Percentiles rank a stretch among this genome's conserved stretches.
phyloP scores from a whole-genome alignment of 2,329 filamentous ascomycete genomes.

The Xylariomycetidae sp. region DNA sequence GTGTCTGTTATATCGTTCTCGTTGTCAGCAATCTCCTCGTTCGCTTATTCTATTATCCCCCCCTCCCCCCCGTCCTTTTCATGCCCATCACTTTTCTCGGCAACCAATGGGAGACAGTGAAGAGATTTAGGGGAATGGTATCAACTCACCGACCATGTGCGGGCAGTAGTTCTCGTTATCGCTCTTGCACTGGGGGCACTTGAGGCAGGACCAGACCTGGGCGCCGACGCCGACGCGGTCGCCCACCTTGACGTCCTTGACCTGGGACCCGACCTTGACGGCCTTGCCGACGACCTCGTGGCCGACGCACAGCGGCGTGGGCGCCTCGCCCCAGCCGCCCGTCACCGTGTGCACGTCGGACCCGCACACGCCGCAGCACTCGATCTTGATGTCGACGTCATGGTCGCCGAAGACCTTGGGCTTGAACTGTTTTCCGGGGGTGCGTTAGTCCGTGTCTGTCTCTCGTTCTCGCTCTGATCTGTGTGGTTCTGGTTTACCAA shows the following conservation, averaged over 20 bases:
- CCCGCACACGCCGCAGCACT: conserved; percentile 57
- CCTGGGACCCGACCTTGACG: conserved; percentile 32
- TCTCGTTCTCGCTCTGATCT: too few species aligned
- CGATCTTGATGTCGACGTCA: conserved; percentile 66
- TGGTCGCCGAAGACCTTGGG: conserved; percentile 36
- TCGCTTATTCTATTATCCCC: too few species aligned
- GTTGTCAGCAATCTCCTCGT: too few species aligned
- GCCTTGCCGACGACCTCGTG: conserved; percentile 57
- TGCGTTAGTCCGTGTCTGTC: not conserved
- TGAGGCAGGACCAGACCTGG: conserved; percentile 53
- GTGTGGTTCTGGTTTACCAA: too few species aligned
- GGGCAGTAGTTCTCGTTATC: conserved; percentile 48
- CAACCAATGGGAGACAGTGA: too few species aligned
- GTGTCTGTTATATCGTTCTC: too few species aligned
- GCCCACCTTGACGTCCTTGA: conserved; percentile 50
- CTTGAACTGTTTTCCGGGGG: conserved; percentile 20
- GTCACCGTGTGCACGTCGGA: conserved; percentile 42
- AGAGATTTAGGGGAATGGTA: too few species aligned
- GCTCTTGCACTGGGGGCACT: conserved; percentile 42
- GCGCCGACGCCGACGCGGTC: conserved; percentile 63
- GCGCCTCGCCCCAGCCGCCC: conserved; percentile 27
- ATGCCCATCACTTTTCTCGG: too few species aligned
- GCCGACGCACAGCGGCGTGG: conserved; percentile 46
- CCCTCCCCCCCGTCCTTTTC: too few species aligned
- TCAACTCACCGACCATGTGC: conserved; percentile 32